A percentile compares a stretch with the other conserved stretches of the same genome.
These are phyloP conservation scores for Ceratocystiopsis minuta DNA, from an alignment of 2,329 filamentous ascomycete genomes.

Conservation along the genomic window DNA sequence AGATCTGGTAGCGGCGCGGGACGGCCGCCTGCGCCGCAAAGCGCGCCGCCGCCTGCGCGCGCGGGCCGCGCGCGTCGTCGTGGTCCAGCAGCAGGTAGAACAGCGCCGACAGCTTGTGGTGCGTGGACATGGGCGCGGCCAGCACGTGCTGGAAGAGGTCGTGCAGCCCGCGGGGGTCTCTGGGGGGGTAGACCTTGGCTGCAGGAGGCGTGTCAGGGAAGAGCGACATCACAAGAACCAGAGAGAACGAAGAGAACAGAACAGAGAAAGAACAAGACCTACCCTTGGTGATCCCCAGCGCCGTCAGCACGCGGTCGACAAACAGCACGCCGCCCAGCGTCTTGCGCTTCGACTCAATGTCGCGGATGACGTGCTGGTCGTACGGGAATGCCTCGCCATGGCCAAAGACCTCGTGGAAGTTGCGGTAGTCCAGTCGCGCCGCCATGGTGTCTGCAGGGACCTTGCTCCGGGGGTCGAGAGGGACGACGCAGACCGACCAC, in stretches of 20 bases:
- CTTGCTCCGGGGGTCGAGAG: too few species aligned
- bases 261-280: neutral
- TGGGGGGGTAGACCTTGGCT: conserved; percentile 57
- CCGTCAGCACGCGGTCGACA: conserved; percentile 58
- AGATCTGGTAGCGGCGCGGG: conserved; percentile 58
- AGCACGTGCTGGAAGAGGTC: conserved; percentile 54
- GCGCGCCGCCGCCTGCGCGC: conserved; percentile 29
- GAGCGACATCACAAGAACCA: too few species aligned
- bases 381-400: conserved; percentile 42
- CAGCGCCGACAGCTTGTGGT: conserved; percentile 67
- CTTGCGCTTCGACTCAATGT: conserved; percentile 49
- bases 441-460: too few species aligned
- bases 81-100: conserved; percentile 73
- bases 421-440: conserved; percentile 38
- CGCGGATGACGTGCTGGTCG: conserved; percentile 38
- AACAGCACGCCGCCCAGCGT: conserved; percentile 54
- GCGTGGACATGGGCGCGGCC: conserved; percentile 42
- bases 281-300: conserved; percentile 55
- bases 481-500: too few species aligned
- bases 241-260: too few species aligned
- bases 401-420: conserved; percentile 52
- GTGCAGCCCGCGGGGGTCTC: conserved; percentile 46
- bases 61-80: conserved; percentile 26
- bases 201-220: conserved; percentile 13
- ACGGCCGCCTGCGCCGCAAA: conserved; percentile 49